Evolutionary conservation across 2,329 filamentous ascomycete species (phyloP), one percentile per base, ranked within the genome.

Genomic region (Paracoccidioides lutzii): DNA sequence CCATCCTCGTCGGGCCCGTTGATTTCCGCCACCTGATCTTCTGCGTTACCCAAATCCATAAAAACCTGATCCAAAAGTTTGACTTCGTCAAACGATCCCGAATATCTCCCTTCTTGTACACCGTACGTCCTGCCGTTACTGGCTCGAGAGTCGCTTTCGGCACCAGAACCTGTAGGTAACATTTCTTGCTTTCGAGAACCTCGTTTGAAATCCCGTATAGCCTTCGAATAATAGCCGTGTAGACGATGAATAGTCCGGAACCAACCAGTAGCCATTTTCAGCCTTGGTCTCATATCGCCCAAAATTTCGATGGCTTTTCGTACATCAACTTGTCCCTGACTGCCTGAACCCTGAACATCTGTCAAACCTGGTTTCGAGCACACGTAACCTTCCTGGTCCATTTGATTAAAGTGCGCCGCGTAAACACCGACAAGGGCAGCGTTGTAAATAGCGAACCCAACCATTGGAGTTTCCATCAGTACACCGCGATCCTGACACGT

Each of bases 391-490:
- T 78, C 72, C 0, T 74, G 71, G 57, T 81, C 79, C 78, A 81
- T 80, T 61, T 76, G 74, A 0, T 75, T 73, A 57, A 81, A 81
- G 61, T 78, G 76, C 38, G 74, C 71, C 37, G 75, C 76, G 62
- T 81, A 81, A 7, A 79, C 68, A 14, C 71, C 74, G 41, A 75
- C 67, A 52, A 80, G 75, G 0, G 74, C 74, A 30, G 78, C 78
- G 41, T 75, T 76, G 64, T 80, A 81, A 28, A 78, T 69, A 33
- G 78, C 76, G 59, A 80, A 81, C 1, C 75, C 78, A 14, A 79
- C 71, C 30, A 81, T 70, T 0, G 79, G 78, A 3, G 76, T 81
- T 61, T 81, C 77, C 3, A 79, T 75, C 1, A 80, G 68, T 6
- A 75, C 72, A 14, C 71, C 72, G 61, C 73, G 75, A 53, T 76